Evolutionary conservation across 257 asterid species (phyloP), one percentile per base, ranked within the genome.

Genomic region (Plantago elongata): DNA sequence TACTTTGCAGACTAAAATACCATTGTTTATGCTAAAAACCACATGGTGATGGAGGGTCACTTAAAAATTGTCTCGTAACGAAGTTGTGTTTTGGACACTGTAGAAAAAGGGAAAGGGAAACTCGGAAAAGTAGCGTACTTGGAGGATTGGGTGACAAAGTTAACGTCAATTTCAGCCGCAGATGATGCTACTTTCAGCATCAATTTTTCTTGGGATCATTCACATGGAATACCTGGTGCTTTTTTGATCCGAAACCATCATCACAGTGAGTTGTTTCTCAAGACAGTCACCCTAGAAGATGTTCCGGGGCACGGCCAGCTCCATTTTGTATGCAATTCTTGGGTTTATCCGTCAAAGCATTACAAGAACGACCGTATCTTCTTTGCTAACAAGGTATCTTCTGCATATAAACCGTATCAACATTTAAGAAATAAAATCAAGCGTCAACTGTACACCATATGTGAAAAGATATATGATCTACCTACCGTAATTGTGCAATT

Each of bases 151-250:
- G 51, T 81, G 0, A n/a, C 87, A 0, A 88, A 69, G 47, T 48
- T 84, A 30, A 76, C 94, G 6, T 84, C 96, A 27, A 68, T 82
- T 4, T 57, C 69, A 38, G 94, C 94, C 0, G 85, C 69, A 50
- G 81, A 79, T n/a, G 78, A 84, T 9, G 81, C 79, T 13, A 57
- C 71, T 5, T 91, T 76, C 55, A 61, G 66, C 63, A 42, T 88
- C 40, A 17, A 69, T 9, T 82, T 88, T 17, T 77, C 77, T 7
- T 88, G 98, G 98, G 87, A 88, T 49, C 90, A 84, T 49, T 76
- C 85, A 15, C 18, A 78, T 48, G 95, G 90, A 45, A 44, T 73
- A 52, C 96, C 98, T 0, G 98, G 90, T n/a, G 96, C 96, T 68
- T 68, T 91, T 54, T 66, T 84, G 9, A 67, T 91, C 38, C 72